Evolutionary conservation across 352 stramenopile genomes (phyloP).

Genomic region (Stramenopiles sp.): DNA sequence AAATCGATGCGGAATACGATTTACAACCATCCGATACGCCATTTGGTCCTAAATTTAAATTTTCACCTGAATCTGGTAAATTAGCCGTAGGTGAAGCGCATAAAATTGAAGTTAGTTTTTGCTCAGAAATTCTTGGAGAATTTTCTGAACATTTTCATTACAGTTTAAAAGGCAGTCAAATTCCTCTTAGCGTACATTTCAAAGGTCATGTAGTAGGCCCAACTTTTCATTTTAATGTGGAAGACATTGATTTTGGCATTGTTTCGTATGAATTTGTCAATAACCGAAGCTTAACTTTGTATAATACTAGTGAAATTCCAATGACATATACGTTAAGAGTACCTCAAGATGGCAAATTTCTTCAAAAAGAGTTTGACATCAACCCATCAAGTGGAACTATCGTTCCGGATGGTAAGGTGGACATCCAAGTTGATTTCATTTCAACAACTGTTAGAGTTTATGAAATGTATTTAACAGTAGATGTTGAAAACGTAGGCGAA

Average conservation of each 20-base stretch:
- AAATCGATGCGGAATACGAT: slow-evolving; percentile 55
- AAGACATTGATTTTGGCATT: slow-evolving; percentile 66
- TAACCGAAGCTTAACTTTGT: slow-evolving; percentile 40
- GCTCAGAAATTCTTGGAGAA: slow-evolving; percentile 54
- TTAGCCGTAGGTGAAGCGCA: slow-evolving; percentile 46
- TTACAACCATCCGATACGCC: slow-evolving; percentile 8
- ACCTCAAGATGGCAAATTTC: slow-evolving; percentile 66
- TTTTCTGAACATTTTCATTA: slow-evolving; percentile 58
- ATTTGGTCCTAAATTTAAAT: slow-evolving; percentile 28
- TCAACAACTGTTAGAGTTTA: slow-evolving; percentile 64
- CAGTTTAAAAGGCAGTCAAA: slow-evolving; percentile 52
- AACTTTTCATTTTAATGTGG: slow-evolving; percentile 69
- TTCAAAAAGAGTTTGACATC: slow-evolving; percentile 67
- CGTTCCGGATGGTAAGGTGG: slow-evolving; percentile 43
- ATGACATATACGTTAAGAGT: slow-evolving; percentile 67
- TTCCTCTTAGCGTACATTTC: slow-evolving; percentile 48
- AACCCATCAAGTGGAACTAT: slow-evolving; percentile 43
- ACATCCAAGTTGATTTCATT: slow-evolving; percentile 59
- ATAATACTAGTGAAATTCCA: slow-evolving; percentile 76
- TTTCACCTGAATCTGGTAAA: slow-evolving; percentile 25
- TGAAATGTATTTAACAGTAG: slow-evolving; percentile 68
- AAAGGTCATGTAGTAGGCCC: slow-evolving; percentile 70
- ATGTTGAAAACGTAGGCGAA: slow-evolving; percentile 62
- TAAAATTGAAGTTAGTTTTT: slow-evolving; percentile 60
- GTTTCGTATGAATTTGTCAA: slow-evolving; percentile 72